These are phyloP conservation scores for Hylodesmum podocarpum DNA, from an alignment of 306 rosid species.

Conservation along the genomic window DNA sequence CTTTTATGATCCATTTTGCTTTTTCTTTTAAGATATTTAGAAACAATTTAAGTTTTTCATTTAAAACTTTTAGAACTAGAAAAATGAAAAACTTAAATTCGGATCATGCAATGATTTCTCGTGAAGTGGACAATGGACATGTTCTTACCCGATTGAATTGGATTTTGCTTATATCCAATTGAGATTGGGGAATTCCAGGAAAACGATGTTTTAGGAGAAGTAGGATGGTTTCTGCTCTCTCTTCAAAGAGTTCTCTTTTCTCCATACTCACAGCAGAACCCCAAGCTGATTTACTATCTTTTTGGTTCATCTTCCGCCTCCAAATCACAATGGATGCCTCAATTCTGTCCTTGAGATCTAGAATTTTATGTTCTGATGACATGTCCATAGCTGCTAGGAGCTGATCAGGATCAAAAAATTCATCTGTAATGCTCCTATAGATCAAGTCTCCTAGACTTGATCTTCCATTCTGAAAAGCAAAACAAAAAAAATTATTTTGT, in stretches of 20 bases:
- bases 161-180: constrained; percentile 96
- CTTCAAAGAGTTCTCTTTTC: constrained; percentile 95
- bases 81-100: too few species aligned
- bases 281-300: constrained; percentile 91
- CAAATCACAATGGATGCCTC: constrained; percentile 98
- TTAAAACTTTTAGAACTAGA: too few species aligned
- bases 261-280: constrained; percentile 93
- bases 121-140: neutral
- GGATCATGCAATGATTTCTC: neutral
- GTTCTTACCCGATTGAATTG: constrained; percentile 67
- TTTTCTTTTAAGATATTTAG: too few species aligned
- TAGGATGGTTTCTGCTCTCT: constrained; percentile 93
- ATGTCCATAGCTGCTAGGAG: constrained; percentile 76
- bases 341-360: constrained; percentile 87
- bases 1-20: too few species aligned
- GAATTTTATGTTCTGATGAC: constrained; percentile 87
- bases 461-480: constrained; percentile 71
- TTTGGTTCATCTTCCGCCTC: constrained; percentile 95
- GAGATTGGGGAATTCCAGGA: constrained; percentile 90
- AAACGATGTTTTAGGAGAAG: constrained; percentile 84
- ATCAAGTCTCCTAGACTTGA: constrained; percentile 89
- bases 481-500: neutral
- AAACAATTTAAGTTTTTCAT: too few species aligned
- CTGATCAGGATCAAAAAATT: constrained; percentile 88
- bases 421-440: constrained; percentile 79